A percentile compares a stretch with the other conserved stretches of the same genome.
Conservation (phyloP, 225 moss, liverwort and hornwort species). For the Climacium dendroides region DNA sequence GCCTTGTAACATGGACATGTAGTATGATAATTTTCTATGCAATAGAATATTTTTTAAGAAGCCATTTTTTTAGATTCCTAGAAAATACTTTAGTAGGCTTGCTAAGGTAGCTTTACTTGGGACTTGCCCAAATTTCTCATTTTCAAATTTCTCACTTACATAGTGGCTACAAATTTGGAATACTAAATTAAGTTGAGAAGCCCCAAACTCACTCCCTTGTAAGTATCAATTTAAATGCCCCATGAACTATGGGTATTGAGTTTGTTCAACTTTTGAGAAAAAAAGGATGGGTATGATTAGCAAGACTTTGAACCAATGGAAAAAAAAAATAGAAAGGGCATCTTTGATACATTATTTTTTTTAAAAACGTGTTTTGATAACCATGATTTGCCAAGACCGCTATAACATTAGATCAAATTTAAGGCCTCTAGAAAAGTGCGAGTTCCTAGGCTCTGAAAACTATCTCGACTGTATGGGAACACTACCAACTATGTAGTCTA, state of each 20-base stretch:
- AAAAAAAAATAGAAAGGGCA: neutral
- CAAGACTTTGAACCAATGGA: neutral
- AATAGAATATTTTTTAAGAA: too few relatives aligned
- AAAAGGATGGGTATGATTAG: fast-evolving
- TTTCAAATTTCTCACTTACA: neutral
- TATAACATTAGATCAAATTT: too few relatives aligned
- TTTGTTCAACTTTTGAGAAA: fast-evolving
- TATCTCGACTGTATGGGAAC: too few relatives aligned
- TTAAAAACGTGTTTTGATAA: too few relatives aligned
- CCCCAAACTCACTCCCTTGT: neutral
- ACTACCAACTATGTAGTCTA: too few relatives aligned
- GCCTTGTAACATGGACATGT: neutral
- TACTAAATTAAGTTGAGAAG: neutral
- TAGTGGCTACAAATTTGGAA: fast-evolving
- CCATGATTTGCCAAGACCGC: too few relatives aligned
- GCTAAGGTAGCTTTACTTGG: fast-evolving
- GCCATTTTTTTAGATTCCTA: fast-evolving
- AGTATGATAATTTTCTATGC: fast-evolving
- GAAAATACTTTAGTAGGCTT: neutral
- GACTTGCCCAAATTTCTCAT: neutral
- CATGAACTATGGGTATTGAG: fast-evolving
- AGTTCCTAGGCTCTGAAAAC: too few relatives aligned
- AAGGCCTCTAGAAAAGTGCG: too few relatives aligned
- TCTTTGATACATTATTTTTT: too few relatives aligned
- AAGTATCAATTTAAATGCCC: fast-evolving